Base-by-base conservation (phyloP, 352 stramenopile genomes). In the Phytophthora fragariaefolia region DNA sequence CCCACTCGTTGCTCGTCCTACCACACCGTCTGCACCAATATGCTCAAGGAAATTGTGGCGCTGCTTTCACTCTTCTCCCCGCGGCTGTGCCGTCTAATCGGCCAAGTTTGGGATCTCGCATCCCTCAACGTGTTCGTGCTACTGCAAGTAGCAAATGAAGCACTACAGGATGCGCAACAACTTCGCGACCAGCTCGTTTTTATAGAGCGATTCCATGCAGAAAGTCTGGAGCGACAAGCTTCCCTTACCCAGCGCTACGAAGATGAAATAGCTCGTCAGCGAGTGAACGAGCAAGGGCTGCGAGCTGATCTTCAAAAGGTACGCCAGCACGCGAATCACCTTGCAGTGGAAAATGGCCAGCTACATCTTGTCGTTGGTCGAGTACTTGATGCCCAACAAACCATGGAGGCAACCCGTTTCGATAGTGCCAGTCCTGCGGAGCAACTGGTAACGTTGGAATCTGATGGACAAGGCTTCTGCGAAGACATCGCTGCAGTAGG, bases 51-150 rank as follows among this genome's bases (percentile, higher is more conserved):
- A 23, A 66, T 77, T 20, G 68, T 89, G 20, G 43, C 56, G 9
- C 65, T 80, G 36, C 58, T 87, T n/a, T 71, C 70, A 9, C 69
- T 78, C 46, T 69, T 83, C 48, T 87, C 83, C 1, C 83, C 80
- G 9, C 71, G 79, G 9, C 40, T 89, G 46, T 77, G 76, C 17
- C 73, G 77, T 2, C 69, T 91, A 10, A 45, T 83, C 1, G 73
- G 74, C 9, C 83, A 90, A 50, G 67, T 90, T 23, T 91, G 80
- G 80, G 83, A 91, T 24, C 73, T 91, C 36, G 74, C 73, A 17
- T 85, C 80, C 12, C 71, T 89, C 71, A 89, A 89, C 30, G 69
- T 87, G 45, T 91, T 89, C 58, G 83, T 84, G 18, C 59, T 89
- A 48, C 59, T 91, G 4, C 80, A 88, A 54, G 62, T 88, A 18